phyloP scores from a whole-genome alignment of 2,329 filamentous ascomycete species.

The Dothistroma pini region DNA sequence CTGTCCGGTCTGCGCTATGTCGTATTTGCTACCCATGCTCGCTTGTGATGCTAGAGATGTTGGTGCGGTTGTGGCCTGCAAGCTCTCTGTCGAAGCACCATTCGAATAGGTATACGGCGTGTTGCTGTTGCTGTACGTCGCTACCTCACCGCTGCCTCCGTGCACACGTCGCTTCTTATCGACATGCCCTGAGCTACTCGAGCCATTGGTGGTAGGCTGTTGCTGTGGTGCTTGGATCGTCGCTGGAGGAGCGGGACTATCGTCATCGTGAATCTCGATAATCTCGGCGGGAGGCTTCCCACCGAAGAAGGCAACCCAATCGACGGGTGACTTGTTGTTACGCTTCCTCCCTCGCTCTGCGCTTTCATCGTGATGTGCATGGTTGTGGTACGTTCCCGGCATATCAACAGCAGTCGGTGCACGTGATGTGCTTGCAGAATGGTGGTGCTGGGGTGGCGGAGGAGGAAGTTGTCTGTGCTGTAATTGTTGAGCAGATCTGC shows the following conservation, averaged over 20 bases:
- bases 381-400: conserved; percentile 11
- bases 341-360: conserved; percentile 22
- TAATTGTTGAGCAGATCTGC: conserved; percentile 24
- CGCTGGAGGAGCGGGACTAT: conserved; percentile 26
- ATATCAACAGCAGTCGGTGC: conserved; percentile 17
- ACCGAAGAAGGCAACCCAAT: conserved; percentile 37
- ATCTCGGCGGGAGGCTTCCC: conserved; percentile 46
- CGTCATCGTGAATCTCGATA: conserved; percentile 52
- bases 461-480: conserved; percentile 21
- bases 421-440: conserved; percentile 24
- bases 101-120: conserved; percentile 68
- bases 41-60: conserved; percentile 74
- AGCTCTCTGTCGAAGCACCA: conserved; percentile 51
- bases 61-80: conserved; percentile 70
- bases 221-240: conserved; percentile 20
- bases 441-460: conserved; percentile 19
- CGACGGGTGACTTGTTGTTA: conserved; percentile 29
- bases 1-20: conserved; percentile 64
- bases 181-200: conserved; percentile 48
- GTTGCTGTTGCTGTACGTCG: conserved; percentile 46
- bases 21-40: conserved; percentile 60
- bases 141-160: conserved; percentile 24
- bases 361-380: conserved; percentile 13
- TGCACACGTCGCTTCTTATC: conserved; percentile 73
- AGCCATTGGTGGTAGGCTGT: conserved; percentile 20